Evolutionary conservation across 768 basidiomycete species (phyloP), one percentile per base, ranked within the genome.

Genomic region (Pleurotus tuber-regium): DNA sequence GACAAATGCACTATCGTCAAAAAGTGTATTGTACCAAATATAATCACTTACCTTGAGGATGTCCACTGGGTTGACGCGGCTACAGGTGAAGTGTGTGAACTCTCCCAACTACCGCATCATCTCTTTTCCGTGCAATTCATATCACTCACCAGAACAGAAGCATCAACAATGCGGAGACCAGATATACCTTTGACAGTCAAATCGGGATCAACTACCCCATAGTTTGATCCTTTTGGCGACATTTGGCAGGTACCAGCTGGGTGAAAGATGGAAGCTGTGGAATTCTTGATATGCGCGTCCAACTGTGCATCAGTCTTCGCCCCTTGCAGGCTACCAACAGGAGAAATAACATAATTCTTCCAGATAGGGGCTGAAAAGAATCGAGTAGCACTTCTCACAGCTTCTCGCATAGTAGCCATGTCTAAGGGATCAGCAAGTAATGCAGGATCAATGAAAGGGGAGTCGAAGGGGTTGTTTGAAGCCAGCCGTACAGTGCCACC

Each of bases 381-480:
- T 11, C 57, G 61, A 30, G 56, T 52, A 1, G 54, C 57, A 3
- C 59, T 52, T 28, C 55, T 57, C 42, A 70, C 55, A 6, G 57
- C 54, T 33, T 65, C 61, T 2, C 64, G 56, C 54, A 71, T 51
- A 0, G 60, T 59, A 26, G 59, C 51, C 5, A 68, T 61, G 47
- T 73, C 74, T 29, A 67, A 65, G 2, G 49, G 36, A 6, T 63
- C 63, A 31, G 50, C 60, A 18, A 76, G 65, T 61, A 77, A 73
- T 38, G 71, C 70, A 3, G 79, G 77, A 57, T 83, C 70, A 59
- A 83, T 79, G 28, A 67, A 48, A 0, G 83, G 80, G 25, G 64
- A 36, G 21, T 65, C 66, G 62, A 82, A 81, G 11, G 79, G 70
- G 57, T 74, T 63, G 23, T 63, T 68, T n/a, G 77, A 73, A 35